These are phyloP conservation scores for Ascocoryne sarcoides DNA, from an alignment of 2,329 filamentous ascomycete species.

Conservation along the genomic window DNA sequence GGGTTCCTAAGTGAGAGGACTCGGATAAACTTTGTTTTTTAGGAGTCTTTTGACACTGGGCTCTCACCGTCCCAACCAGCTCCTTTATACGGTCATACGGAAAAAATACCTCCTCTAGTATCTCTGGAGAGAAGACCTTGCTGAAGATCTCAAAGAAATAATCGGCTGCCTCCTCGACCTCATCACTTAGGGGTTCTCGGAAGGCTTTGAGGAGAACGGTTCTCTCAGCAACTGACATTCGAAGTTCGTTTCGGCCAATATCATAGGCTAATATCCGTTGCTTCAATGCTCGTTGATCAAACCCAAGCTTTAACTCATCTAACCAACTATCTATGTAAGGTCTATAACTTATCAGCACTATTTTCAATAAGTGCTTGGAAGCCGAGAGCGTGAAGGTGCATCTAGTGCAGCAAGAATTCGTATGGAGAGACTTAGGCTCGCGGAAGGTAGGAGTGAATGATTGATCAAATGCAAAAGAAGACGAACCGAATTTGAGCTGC, in stretches of 20 bases:
- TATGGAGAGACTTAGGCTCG: too few relatives aligned
- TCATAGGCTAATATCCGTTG: too few relatives aligned
- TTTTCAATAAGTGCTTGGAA: too few relatives aligned
- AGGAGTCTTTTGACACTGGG: background rate
- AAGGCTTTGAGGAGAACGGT: too few relatives aligned
- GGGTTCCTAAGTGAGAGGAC: conserved; percentile 15
- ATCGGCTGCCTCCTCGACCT: background rate
- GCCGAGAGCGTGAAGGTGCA: too few relatives aligned
- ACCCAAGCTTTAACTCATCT: too few relatives aligned
- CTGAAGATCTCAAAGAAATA: conserved; percentile 14
- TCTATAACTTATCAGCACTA: too few relatives aligned
- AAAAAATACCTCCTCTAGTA: conserved; percentile 18
- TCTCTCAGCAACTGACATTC: too few relatives aligned
- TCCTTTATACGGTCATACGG: conserved; percentile 16
- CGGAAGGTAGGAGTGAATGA: too few relatives aligned
- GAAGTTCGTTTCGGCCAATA: too few relatives aligned
- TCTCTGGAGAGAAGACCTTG: conserved; percentile 10
- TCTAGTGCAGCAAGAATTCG: too few relatives aligned
- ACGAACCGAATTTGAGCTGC: conserved; percentile 9
- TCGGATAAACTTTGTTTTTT: background rate
- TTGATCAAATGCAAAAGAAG: too few relatives aligned
- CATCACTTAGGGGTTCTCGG: background rate
- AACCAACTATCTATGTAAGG: conserved; percentile 9
- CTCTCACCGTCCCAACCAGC: conserved; percentile 12
- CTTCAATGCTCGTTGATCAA: conserved; percentile 11